A percentile compares a stretch with the other conserved stretches of the same genome.
These are phyloP conservation scores for Nymphaea colorata DNA, from an alignment of 164 flowering plant genomes.

Conservation along the genomic window DNA sequence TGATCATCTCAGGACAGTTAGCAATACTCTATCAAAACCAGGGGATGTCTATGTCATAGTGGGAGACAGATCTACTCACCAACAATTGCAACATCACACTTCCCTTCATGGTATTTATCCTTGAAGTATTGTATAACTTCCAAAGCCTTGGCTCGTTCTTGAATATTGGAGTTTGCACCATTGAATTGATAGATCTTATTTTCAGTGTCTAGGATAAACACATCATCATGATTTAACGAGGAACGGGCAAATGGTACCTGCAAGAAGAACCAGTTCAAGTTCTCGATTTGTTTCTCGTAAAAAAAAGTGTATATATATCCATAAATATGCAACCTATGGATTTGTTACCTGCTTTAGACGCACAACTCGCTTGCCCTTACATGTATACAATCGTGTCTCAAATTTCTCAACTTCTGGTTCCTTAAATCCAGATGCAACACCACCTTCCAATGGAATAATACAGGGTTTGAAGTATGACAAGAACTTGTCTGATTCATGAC, in stretches of 20 bases:
- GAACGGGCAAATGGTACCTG: conserved; percentile 97
- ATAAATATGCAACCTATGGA: neutral
- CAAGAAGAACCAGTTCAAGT: conserved; percentile 11
- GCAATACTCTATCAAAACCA: neutral
- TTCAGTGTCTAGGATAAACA: conserved; percentile 83
- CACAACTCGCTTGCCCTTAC: conserved; percentile 85
- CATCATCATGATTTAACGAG: conserved; percentile 96
- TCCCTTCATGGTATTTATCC: conserved; percentile 91
- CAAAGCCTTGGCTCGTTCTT: conserved; percentile 96
- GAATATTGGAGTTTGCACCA: conserved; percentile 97
- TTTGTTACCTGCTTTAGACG: conserved; percentile 72
- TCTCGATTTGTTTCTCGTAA: neutral
- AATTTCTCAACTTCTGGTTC: conserved; percentile 74
- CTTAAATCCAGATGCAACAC: conserved; percentile 93
- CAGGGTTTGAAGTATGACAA: conserved; percentile 97
- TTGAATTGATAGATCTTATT: conserved; percentile 93
- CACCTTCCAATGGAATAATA: conserved; percentile 96
- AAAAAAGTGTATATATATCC: neutral
- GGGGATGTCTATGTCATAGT: neutral
- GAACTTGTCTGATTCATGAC: conserved; percentile 95
- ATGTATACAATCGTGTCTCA: conserved; percentile 77
- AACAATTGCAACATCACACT: conserved; percentile 83
- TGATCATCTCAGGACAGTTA: neutral
- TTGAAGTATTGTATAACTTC: conserved; percentile 92
- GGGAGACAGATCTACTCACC: conserved; percentile 37